Percentiles rank a stretch among this genome's conserved stretches.
These are phyloP conservation scores for Trypethelium eluteriae DNA, from an alignment of 495 filamentous ascomycete genomes.

Conservation along the genomic window DNA sequence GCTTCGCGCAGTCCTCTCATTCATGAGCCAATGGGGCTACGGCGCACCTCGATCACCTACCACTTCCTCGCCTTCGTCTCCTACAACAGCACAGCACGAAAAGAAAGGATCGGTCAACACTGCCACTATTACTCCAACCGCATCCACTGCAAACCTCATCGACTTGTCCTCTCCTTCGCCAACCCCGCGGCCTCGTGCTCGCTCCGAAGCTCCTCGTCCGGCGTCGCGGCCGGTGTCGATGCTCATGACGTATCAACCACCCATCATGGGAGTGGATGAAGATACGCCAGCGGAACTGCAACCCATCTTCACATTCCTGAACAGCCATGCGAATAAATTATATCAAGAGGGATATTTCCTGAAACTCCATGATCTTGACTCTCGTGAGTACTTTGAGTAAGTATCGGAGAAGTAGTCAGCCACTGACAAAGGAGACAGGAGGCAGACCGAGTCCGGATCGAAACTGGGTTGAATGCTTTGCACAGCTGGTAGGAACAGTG, in stretches of 20 bases:
- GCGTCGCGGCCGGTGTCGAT: constrained; percentile 54
- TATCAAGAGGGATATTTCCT: constrained; percentile 98
- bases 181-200: constrained; percentile 16
- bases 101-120: background rate
- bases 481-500: constrained; percentile 89
- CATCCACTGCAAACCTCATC: constrained; percentile 22
- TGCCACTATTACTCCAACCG: constrained; percentile 19
- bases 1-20: constrained; percentile 49
- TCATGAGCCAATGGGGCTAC: constrained; percentile 53
- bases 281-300: constrained; percentile 88
- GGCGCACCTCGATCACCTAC: constrained; percentile 31
- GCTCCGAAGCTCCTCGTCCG: constrained; percentile 34
- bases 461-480: constrained; percentile 94
- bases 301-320: constrained; percentile 88
- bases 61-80: constrained; percentile 32
- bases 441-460: constrained; percentile 79
- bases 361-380: constrained; percentile 89
- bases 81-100: constrained; percentile 17
- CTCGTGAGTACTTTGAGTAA: constrained; percentile 50
- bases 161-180: constrained; percentile 17
- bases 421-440: constrained; percentile 48
- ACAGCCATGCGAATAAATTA: constrained; percentile 90
- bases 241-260: constrained; percentile 77
- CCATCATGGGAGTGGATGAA: constrained; percentile 70
- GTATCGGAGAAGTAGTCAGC: background rate